phyloP scores from a whole-genome alignment of 345 rosid species.

The Melaleuca alternifolia region DNA sequence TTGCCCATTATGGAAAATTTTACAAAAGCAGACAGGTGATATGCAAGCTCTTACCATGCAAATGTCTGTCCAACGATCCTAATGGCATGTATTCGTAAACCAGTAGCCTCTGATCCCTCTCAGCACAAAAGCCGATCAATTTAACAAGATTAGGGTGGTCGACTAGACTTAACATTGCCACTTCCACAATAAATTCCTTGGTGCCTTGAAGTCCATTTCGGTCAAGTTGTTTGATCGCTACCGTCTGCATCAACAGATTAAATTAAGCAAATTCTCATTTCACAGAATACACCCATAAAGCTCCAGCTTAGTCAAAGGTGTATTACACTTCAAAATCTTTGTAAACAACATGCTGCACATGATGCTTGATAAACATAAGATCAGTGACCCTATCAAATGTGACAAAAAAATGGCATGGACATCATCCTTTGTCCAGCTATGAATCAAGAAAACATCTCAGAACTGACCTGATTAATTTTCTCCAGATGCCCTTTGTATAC shows the following conservation, averaged over 20 bases:
- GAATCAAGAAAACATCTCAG: not conserved
- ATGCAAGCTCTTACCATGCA: constrained; percentile 40
- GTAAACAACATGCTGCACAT: not conserved
- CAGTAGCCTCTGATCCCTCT: constrained; percentile 76
- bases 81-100: constrained; percentile 84
- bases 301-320: not conserved
- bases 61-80: constrained; percentile 76
- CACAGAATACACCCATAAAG: not conserved
- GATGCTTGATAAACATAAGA: not conserved
- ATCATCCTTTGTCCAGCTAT: not conserved
- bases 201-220: constrained; percentile 76
- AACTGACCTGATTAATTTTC: constrained; percentile 38
- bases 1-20: not conserved
- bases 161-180: constrained; percentile 58
- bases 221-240: constrained; percentile 90
- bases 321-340: not conserved
- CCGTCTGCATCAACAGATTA: constrained; percentile 35
- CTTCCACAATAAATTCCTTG: constrained; percentile 83
- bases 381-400: not conserved
- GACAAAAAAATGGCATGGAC: not conserved
- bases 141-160: constrained; percentile 85
- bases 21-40: not conserved
- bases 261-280: not conserved
- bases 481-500: constrained; percentile 60
- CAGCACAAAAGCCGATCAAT: constrained; percentile 83